phyloP scores from a whole-genome alignment of 2,329 filamentous ascomycete species.

The Fusarium musae region DNA sequence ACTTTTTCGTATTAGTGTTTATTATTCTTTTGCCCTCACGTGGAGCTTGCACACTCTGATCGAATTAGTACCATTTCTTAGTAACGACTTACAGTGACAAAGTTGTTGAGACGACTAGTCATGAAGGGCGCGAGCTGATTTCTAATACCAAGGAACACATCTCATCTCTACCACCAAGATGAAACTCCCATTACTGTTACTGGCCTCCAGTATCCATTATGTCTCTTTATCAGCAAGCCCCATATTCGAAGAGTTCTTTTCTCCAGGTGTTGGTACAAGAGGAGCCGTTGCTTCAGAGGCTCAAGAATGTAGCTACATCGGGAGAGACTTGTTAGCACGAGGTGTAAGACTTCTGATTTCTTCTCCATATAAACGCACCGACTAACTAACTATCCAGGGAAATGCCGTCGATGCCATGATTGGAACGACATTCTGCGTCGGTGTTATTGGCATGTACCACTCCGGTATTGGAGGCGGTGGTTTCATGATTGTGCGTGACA shows the following conservation, averaged over 20 bases:
- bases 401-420: conserved; percentile 83
- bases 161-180: neutral
- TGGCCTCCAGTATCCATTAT: conserved; percentile 23
- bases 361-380: neutral
- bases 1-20: neutral
- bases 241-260: conserved; percentile 21
- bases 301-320: conserved; percentile 74
- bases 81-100: neutral
- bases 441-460: conserved; percentile 81
- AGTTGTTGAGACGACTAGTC: conserved; percentile 3
- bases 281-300: conserved; percentile 80
- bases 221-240: conserved; percentile 18
- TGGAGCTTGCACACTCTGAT: neutral
- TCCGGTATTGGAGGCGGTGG: conserved; percentile 89
- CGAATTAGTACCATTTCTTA: neutral
- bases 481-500: conserved; percentile 82
- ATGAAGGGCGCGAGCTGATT: neutral
- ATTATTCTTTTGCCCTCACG: neutral
- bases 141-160: neutral
- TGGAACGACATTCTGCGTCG: conserved; percentile 79
- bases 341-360: conserved; percentile 55
- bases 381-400: conserved; percentile 56
- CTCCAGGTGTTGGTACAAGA: conserved; percentile 31
- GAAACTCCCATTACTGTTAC: conserved; percentile 12
- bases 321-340: conserved; percentile 67